phyloP scores from a whole-genome alignment of 192 early-diverging fungal species.

The Backusella mclennaniae region DNA sequence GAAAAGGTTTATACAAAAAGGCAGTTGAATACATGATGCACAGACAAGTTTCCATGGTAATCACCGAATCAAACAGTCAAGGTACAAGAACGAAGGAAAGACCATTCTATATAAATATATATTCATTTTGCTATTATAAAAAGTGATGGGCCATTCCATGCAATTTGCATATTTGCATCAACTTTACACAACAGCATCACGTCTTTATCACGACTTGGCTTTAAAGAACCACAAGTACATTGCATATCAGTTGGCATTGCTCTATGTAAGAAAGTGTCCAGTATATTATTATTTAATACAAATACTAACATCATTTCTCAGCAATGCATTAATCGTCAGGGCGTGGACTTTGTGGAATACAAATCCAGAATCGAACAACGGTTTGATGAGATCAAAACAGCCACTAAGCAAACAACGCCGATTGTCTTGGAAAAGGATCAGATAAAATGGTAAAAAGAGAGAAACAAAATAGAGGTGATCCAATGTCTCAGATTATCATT shows the following conservation, averaged over 20 bases:
- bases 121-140: neutral
- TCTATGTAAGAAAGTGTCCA: conserved; percentile 41
- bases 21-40: neutral
- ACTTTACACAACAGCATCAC: conserved; percentile 46
- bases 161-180: conserved; percentile 28
- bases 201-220: conserved; percentile 47
- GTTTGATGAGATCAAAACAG: conserved; percentile 10
- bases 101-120: neutral
- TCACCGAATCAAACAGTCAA: neutral
- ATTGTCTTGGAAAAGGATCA: neutral
- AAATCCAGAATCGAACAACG: conserved; percentile 4
- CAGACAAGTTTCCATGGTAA: neutral
- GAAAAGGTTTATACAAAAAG: neutral
- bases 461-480: neutral
- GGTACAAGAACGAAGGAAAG: neutral
- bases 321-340: conserved; percentile 13
- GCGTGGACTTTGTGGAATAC: neutral
- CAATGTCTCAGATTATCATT: neutral
- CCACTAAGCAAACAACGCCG: neutral
- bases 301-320: neutral
- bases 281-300: too few relatives aligned
- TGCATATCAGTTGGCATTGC: conserved; percentile 52
- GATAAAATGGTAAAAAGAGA: neutral
- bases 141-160: neutral
- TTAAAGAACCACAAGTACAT: conserved; percentile 54